These are phyloP conservation scores for Lachnellula suecica DNA, from an alignment of 2,329 filamentous ascomycete species.

Conservation along the genomic window DNA sequence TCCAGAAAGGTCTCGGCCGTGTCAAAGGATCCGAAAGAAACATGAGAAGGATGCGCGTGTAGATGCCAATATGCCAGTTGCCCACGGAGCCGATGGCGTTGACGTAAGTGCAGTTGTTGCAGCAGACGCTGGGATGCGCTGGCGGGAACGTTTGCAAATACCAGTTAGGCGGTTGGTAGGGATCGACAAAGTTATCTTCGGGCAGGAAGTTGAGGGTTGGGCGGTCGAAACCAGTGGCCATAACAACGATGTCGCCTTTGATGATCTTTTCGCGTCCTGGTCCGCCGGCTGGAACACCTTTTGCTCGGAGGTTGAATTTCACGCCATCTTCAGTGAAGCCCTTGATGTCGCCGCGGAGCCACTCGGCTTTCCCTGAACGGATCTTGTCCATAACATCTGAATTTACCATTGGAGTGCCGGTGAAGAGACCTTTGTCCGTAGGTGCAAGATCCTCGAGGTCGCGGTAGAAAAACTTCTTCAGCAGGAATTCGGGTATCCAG, in stretches of 20 bases:
- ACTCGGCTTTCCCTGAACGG: slow-evolving; percentile 68
- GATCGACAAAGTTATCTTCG: slow-evolving; percentile 67
- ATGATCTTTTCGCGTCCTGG: slow-evolving; percentile 67
- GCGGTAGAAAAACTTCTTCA: slow-evolving; percentile 79
- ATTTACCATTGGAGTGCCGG: slow-evolving; percentile 85
- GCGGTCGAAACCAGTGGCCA: slow-evolving; percentile 80
- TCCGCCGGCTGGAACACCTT: slow-evolving; percentile 74
- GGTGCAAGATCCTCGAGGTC: slow-evolving; percentile 76
- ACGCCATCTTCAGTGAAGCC: slow-evolving; percentile 64
- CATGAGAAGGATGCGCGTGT: slow-evolving; percentile 83
- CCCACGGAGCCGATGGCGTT: slow-evolving; percentile 79
- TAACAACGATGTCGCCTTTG: slow-evolving; percentile 73
- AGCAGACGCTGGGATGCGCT: slow-evolving; percentile 68
- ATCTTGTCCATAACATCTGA: slow-evolving; percentile 76
- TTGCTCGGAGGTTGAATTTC: slow-evolving; percentile 67
- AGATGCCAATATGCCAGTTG: slow-evolving; percentile 89
- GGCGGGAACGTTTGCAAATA: slow-evolving; percentile 86
- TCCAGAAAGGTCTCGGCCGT: slow-evolving; percentile 69
- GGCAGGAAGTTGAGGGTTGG: slow-evolving; percentile 75
- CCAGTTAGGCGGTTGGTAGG: slow-evolving; percentile 81
- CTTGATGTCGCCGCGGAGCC: slow-evolving; percentile 79
- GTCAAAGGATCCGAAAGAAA: slow-evolving; percentile 79
- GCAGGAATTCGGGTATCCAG: slow-evolving; percentile 74
- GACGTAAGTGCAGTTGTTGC: slow-evolving; percentile 81
- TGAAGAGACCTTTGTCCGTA: slow-evolving; percentile 71